These are phyloP conservation scores for Larix sibirica DNA, from an alignment of 83 land plant species.

Conservation along the genomic window DNA sequence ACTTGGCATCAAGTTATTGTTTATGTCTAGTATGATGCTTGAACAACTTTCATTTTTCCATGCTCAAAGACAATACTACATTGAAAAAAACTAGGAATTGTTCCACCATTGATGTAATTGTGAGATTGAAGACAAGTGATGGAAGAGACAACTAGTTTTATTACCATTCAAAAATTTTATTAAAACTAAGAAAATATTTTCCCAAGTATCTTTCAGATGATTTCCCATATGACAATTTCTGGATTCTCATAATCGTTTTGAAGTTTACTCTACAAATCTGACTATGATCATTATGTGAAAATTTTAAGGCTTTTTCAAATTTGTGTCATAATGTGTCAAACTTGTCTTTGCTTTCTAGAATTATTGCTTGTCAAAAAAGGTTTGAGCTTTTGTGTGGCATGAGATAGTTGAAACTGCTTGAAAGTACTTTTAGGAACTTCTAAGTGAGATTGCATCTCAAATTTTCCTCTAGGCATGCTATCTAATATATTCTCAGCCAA, in stretches of 20 bases:
- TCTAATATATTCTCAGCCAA: neutral
- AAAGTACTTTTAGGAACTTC: neutral
- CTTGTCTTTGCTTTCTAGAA: neutral
- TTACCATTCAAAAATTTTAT: slow-evolving; percentile 68
- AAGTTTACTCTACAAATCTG: slow-evolving; percentile 32
- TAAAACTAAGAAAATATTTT: slow-evolving; percentile 67
- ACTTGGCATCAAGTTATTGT: too few relatives aligned
- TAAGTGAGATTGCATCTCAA: neutral
- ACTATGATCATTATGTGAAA: neutral
- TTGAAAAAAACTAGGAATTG: slow-evolving; percentile 54
- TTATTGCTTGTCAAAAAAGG: neutral
- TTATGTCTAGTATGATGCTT: too few relatives aligned
- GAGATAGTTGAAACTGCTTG: neutral
- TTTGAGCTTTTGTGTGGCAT: neutral
- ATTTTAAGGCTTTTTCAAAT: slow-evolving; percentile 58
- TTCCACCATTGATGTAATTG: slow-evolving; percentile 84
- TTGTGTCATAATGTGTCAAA: slow-evolving; percentile 51
- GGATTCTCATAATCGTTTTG: slow-evolving; percentile 76
- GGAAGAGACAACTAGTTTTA: slow-evolving; percentile 80
- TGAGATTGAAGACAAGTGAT: slow-evolving; percentile 62
- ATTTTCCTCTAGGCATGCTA: neutral
- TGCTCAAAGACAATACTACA: neutral
- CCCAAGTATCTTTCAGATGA: slow-evolving; percentile 78
- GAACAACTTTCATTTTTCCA: neutral
- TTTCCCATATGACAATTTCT: slow-evolving; percentile 78